Conservation (phyloP, 768 basidiomycete species). For the Pholiota microspora region DNA sequence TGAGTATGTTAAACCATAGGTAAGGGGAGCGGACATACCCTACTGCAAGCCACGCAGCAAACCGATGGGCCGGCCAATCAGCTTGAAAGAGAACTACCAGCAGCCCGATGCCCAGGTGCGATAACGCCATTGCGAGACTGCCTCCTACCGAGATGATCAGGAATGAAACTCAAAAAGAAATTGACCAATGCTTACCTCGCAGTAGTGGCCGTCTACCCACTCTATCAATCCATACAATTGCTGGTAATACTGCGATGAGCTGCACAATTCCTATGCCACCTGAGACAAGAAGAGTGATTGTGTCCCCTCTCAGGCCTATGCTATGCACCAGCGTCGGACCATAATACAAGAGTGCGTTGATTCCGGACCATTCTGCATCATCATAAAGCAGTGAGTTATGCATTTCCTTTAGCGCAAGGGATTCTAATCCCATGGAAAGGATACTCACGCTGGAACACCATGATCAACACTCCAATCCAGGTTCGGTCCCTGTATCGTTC, state of each 20-base stretch:
- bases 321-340: slow-evolving; percentile 69
- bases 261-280: slow-evolving; percentile 82
- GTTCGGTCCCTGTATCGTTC: slow-evolving; percentile 58
- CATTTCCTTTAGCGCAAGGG: not conserved
- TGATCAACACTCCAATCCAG: slow-evolving; percentile 66
- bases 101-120: slow-evolving; percentile 64
- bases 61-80: slow-evolving; percentile 57
- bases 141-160: slow-evolving; percentile 35
- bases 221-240: slow-evolving; percentile 64
- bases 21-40: slow-evolving; percentile 36
- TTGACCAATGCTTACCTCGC: slow-evolving; percentile 31
- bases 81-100: slow-evolving; percentile 53
- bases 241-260: slow-evolving; percentile 72
- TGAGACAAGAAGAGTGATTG: slow-evolving; percentile 60
- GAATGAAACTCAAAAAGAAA: not conserved
- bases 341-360: slow-evolving; percentile 82
- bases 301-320: slow-evolving; percentile 62
- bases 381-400: not conserved
- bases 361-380: slow-evolving; percentile 79
- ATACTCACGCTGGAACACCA: slow-evolving; percentile 78
- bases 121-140: slow-evolving; percentile 57
- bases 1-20: not conserved
- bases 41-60: slow-evolving; percentile 70
- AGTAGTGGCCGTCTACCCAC: slow-evolving; percentile 66
- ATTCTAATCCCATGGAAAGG: not conserved